Evolutionary conservation across 768 basidiomycete genomes (phyloP), one percentile per base, ranked within the genome.

Genomic region (Cubamyces lactineus): DNA sequence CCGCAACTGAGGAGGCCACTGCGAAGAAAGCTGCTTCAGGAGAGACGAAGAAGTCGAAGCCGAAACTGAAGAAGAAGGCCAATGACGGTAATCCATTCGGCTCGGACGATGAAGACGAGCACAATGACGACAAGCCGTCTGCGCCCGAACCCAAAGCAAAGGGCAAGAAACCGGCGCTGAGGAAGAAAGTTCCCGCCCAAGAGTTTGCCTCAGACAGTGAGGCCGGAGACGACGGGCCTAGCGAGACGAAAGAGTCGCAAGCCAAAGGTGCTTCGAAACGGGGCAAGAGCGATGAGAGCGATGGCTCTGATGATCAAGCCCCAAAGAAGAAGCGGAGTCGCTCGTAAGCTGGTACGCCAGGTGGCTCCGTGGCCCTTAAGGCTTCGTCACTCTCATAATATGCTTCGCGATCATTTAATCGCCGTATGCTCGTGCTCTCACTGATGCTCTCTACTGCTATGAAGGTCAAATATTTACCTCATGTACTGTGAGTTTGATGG

Each of bases 41-140:
- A 1, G 40, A 47, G 13, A 78, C 81, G 62, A 58, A 69, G 16
- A 86, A 82, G 61, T 72, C 72, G 15, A 79, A 79, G 66, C 75
- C 76, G 4, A 86, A 85, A 70, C 80, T 78, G 61, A 84, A 80
- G 74, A 78, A 81, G 65, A 74, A 75, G 26, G 63, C 49, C 5
- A 43, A 17, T 16, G 68, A 72, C 0, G 82, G 83, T 51, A 81
- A 87, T 71, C 83, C 81, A 9, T 91, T 90, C 73, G 84, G 75
- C 47, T 86, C 86, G 50, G 85, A 86, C 53, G 76, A 77, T 45
- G 75, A 71, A 5, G 69, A 66, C 46, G 72, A 70, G 15, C 63
- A 66, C 2, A 67, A 61, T n/a, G 70, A 67, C 48, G 59, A 61
- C 19, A 42, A 57, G 23, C 17, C 59, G 13, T 11, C 54, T 3